Evolutionary conservation across 805 yeast genomes (phyloP).

Genomic region (Sugiyamaella mastotermitis): DNA sequence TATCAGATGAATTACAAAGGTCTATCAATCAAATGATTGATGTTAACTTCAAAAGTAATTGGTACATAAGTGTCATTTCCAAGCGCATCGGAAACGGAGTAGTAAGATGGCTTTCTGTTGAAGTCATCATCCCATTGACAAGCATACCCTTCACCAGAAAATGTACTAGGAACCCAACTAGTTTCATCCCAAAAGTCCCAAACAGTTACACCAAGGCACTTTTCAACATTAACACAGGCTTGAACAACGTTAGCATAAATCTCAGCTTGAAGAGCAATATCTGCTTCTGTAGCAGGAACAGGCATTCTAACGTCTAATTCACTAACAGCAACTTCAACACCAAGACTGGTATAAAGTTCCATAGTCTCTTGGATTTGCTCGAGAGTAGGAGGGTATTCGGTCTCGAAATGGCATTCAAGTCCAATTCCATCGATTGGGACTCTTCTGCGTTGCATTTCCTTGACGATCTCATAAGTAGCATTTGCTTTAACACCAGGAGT

Average conservation of each 20-base stretch:
- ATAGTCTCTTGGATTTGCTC: not conserved
- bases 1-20: no score
- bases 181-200: constrained; percentile 7
- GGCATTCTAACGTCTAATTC: constrained; percentile 3
- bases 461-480: constrained; percentile 4
- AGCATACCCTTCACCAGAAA: not conserved
- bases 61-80: no score
- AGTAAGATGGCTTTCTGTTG: constrained; percentile 6
- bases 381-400: not conserved
- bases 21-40: no score
- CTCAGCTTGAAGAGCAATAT: constrained; percentile 1
- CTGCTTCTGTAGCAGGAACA: not conserved
- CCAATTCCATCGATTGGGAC: constrained; percentile 7
- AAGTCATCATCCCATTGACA: constrained; percentile 5
- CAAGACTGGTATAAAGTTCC: constrained; percentile 1
- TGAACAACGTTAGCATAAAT: not conserved
- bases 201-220: constrained; percentile 3
- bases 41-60: no score
- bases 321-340: constrained; percentile 3
- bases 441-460: not conserved
- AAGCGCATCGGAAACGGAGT: constrained; percentile 17
- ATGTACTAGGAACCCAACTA: not conserved
- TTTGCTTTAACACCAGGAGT: constrained; percentile 6
- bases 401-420: constrained; percentile 7
- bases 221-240: constrained; percentile 5